Conservation (phyloP, 257 asterid species). For the Schizonepeta tenuifolia region DNA sequence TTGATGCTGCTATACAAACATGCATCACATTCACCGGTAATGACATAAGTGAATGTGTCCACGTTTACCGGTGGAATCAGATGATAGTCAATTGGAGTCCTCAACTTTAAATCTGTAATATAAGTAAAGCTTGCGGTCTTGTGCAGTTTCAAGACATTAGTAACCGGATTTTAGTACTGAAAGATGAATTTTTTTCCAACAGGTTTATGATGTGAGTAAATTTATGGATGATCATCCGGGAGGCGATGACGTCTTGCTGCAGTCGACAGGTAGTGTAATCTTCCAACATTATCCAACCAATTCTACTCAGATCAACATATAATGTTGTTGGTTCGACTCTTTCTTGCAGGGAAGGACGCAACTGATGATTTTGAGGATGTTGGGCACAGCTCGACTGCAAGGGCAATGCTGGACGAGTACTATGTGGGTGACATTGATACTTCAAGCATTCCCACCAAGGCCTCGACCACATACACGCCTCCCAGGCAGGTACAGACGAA, state of each 20-base stretch:
- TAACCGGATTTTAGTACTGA: not conserved
- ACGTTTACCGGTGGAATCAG: not conserved
- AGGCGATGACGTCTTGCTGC: slow-evolving; percentile 85
- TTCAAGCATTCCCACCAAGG: slow-evolving; percentile 51
- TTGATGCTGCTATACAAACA: not conserved
- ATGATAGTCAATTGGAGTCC: not conserved
- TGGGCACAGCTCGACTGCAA: slow-evolving; percentile 81
- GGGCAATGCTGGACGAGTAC: slow-evolving; percentile 66
- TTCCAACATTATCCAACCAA: slow-evolving; percentile 1
- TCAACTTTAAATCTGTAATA: not conserved
- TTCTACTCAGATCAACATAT: not conserved
- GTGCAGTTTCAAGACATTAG: not conserved
- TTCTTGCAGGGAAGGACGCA: slow-evolving; percentile 75
- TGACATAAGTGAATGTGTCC: not conserved
- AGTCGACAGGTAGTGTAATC: slow-evolving; percentile 63
- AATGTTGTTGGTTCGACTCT: not conserved
- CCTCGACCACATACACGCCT: slow-evolving; percentile 46
- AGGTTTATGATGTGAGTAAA: slow-evolving; percentile 87
- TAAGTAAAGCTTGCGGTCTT: not conserved
- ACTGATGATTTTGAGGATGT: slow-evolving; percentile 88
- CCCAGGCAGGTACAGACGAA: slow-evolving; percentile 61
- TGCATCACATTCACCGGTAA: not conserved
- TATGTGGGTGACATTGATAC: slow-evolving; percentile 69
- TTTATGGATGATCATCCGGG: slow-evolving; percentile 97
- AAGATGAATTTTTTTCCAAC: not conserved